Conservation (phyloP, 1,284 basidiomycete genomes). For the Ganoderma lingzhi region DNA sequence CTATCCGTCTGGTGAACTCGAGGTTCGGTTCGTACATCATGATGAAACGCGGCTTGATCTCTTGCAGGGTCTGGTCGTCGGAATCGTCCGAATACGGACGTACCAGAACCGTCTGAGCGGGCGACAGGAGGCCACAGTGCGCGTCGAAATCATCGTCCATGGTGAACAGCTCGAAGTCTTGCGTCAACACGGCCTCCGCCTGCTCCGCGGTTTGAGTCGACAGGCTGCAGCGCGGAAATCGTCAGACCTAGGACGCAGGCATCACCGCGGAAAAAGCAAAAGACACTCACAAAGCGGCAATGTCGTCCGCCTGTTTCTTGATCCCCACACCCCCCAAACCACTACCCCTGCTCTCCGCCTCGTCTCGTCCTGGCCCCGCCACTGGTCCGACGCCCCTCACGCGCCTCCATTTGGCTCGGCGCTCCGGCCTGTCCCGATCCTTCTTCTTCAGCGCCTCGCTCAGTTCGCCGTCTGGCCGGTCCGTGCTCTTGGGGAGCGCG, state of each 20-base stretch:
- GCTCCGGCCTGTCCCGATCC: slow-evolving; percentile 65
- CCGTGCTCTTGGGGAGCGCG: slow-evolving; percentile 33
- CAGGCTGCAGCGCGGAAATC: slow-evolving; percentile 19
- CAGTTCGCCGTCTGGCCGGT: slow-evolving; percentile 41
- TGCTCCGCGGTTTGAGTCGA: slow-evolving; percentile 28
- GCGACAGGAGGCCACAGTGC: slow-evolving; percentile 80
- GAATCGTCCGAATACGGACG: slow-evolving; percentile 92
- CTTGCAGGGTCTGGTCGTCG: slow-evolving; percentile 90
- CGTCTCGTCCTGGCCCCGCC: slow-evolving; percentile 60
- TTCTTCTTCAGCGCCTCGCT: slow-evolving; percentile 82
- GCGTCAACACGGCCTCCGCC: slow-evolving; percentile 14
- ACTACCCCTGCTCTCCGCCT: slow-evolving; percentile 56
- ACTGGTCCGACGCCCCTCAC: slow-evolving; percentile 54
- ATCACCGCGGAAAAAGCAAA: background rate
- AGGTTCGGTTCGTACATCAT: slow-evolving; percentile 78
- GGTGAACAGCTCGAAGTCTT: slow-evolving; percentile 53
- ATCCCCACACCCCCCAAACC: slow-evolving; percentile 22
- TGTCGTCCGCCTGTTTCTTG: slow-evolving; percentile 33
- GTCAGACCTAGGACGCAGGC: background rate
- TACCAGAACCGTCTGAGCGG: slow-evolving; percentile 73
- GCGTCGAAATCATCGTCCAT: slow-evolving; percentile 64
- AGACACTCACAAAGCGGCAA: slow-evolving; percentile 34
- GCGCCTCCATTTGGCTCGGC: slow-evolving; percentile 62
- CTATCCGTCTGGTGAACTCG: slow-evolving; percentile 88
- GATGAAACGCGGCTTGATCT: slow-evolving; percentile 91